Percentiles rank a stretch among this genome's conserved stretches.
Conservation (phyloP, 1,139 yeast genomes). For the Zhuliangozyma blackwelliae region DNA sequence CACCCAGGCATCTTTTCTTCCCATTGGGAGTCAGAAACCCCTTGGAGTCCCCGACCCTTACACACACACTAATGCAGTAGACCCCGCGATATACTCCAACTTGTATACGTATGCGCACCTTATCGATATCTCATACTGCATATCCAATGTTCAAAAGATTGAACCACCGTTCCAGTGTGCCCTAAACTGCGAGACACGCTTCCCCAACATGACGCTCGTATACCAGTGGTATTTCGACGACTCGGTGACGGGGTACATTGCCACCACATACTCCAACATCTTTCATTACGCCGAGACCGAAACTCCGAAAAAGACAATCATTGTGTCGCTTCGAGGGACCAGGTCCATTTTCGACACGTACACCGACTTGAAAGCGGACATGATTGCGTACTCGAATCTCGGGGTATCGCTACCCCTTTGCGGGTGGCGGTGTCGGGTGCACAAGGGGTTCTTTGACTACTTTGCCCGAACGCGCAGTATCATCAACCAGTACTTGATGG, state of each 20-base stretch:
- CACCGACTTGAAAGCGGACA: constrained; percentile 42
- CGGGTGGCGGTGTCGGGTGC: constrained; percentile 38
- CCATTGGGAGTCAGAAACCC: neutral
- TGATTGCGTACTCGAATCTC: constrained; percentile 26
- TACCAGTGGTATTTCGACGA: constrained; percentile 47
- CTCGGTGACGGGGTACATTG: constrained; percentile 37
- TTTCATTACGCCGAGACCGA: constrained; percentile 17
- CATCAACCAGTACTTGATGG: constrained; percentile 22
- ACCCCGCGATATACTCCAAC: constrained; percentile 21
- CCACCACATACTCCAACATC: constrained; percentile 27
- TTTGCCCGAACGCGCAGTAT: constrained; percentile 27
- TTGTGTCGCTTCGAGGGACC: constrained; percentile 46
- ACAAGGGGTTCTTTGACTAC: constrained; percentile 41
- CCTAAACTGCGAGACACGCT: constrained; percentile 32
- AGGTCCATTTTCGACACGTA: constrained; percentile 43
- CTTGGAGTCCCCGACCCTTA: neutral
- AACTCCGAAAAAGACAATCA: constrained; percentile 24
- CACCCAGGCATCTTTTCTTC: constrained; percentile 1
- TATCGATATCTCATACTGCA: constrained; percentile 48
- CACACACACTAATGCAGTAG: constrained; percentile 6
- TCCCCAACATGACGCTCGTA: constrained; percentile 39
- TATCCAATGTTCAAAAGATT: constrained; percentile 32
- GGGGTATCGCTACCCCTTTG: constrained; percentile 27
- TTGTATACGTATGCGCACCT: constrained; percentile 43
- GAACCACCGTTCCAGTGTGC: constrained; percentile 44